Conservation (phyloP, 78 protist genomes). For the Chrysochromulina parva region DNA sequence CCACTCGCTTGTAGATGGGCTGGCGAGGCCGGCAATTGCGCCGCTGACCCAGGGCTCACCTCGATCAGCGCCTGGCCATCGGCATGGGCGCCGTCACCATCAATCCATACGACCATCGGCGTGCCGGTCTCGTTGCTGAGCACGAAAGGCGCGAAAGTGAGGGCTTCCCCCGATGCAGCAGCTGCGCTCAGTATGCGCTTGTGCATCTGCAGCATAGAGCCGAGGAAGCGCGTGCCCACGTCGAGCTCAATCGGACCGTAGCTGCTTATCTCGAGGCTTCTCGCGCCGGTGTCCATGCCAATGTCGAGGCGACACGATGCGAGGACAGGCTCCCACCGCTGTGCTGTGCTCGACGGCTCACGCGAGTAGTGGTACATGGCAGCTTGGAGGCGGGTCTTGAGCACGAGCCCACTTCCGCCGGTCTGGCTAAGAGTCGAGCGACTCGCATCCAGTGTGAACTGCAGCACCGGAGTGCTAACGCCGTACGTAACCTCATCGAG, state of each 20-base stretch:
- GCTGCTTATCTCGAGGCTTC: not conserved
- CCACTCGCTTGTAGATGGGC: too few relatives aligned
- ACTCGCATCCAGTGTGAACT: not conserved
- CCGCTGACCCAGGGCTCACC: too few relatives aligned
- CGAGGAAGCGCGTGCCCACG: not conserved
- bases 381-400: too few relatives aligned
- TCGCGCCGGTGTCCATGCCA: not conserved
- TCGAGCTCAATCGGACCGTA: not conserved
- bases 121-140: not conserved
- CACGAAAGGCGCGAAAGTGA: not conserved
- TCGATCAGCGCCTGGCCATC: too few relatives aligned
- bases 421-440: too few relatives aligned
- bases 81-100: not conserved
- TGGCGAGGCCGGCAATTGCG: too few relatives aligned
- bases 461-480: not conserved
- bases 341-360: too few relatives aligned
- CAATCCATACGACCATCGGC: not conserved
- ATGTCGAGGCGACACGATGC: not conserved
- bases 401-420: too few relatives aligned
- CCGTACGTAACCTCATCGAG: not conserved
- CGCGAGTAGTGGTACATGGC: too few relatives aligned
- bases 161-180: not conserved
- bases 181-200: not conserved
- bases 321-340: conserved; percentile 6
- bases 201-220: not conserved